Percentiles rank a stretch among this genome's conserved stretches.
These are phyloP conservation scores for Phialophora chinensis DNA, from an alignment of 2,329 filamentous ascomycete genomes.

Conservation along the genomic window DNA sequence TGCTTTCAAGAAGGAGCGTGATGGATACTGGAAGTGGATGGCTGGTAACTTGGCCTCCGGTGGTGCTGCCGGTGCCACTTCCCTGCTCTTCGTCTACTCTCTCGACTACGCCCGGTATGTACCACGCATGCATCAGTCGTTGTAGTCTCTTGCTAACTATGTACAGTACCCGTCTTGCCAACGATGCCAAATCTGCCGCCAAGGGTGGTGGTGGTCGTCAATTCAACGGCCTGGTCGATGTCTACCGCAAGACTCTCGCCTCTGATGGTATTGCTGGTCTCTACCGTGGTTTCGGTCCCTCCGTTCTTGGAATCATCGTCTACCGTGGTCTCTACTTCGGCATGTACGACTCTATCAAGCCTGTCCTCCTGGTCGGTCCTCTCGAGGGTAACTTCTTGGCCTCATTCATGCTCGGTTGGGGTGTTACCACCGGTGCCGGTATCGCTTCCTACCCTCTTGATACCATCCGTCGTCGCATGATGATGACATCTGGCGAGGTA, in stretches of 20 bases:
- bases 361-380: conserved; percentile 86
- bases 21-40: conserved; percentile 99
- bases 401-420: conserved; percentile 98
- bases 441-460: conserved; percentile 99
- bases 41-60: conserved; percentile 98
- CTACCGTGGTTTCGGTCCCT: conserved; percentile 99
- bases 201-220: conserved; percentile 89
- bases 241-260: conserved; percentile 99
- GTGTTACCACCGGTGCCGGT: conserved; percentile 99
- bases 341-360: conserved; percentile 99
- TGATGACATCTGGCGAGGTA: conserved; percentile 91
- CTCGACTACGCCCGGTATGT: conserved; percentile 86
- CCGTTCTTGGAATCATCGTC: conserved; percentile 97
- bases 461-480: conserved; percentile 99
- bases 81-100: conserved; percentile 99
- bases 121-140: too few species aligned
- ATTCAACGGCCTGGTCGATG: conserved; percentile 99
- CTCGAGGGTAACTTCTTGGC: conserved; percentile 99
- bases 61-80: conserved; percentile 99
- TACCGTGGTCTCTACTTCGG: conserved; percentile 99
- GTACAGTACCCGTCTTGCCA: conserved; percentile 95
- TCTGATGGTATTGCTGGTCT: conserved; percentile 99
- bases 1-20: conserved; percentile 99
- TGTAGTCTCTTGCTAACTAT: conserved; percentile 11
- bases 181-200: conserved; percentile 99